These are phyloP conservation scores for Pinus tabuliformis DNA, from an alignment of 75 land plant genomes.

Conservation along the genomic window DNA sequence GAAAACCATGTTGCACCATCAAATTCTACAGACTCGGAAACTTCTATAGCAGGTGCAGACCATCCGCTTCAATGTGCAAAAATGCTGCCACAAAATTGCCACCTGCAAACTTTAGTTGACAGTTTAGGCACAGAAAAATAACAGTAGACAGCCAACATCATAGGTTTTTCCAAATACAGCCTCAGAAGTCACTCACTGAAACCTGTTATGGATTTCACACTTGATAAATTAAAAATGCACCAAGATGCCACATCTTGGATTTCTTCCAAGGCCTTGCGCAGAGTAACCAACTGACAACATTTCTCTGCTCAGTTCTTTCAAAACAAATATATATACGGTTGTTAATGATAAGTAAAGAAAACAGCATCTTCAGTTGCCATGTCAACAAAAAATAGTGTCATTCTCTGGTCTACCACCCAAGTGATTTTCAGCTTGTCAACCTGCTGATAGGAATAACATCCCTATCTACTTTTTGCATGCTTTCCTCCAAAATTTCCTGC, in stretches of 20 bases:
- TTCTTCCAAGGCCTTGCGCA: not conserved
- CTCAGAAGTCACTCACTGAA: not conserved
- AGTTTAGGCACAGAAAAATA: slow-evolving; percentile 9
- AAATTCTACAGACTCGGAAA: not conserved
- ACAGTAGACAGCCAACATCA: slow-evolving; percentile 5
- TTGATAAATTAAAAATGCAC: not conserved
- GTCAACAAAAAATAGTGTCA: not conserved
- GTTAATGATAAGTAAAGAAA: not conserved
- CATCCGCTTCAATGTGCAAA: not conserved
- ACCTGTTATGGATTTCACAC: slow-evolving; percentile 7
- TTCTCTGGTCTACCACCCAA: not conserved
- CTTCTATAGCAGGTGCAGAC: slow-evolving; percentile 11
- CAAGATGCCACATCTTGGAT: slow-evolving; percentile 6
- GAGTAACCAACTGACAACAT: not conserved
- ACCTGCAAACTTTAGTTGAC: slow-evolving; percentile 10
- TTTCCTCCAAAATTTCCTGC: not conserved
- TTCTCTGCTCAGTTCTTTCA: slow-evolving; percentile 1
- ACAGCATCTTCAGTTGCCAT: not conserved
- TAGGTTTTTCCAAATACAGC: not conserved
- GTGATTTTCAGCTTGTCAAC: not conserved
- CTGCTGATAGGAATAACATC: not conserved
- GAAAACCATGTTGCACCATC: slow-evolving; percentile 2
- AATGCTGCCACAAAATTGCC: slow-evolving; percentile 11
- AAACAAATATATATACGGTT: not conserved
- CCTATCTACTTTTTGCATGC: not conserved